These are phyloP conservation scores for Penicillium decumbens DNA, from an alignment of 2,329 filamentous ascomycete species.

Conservation along the genomic window DNA sequence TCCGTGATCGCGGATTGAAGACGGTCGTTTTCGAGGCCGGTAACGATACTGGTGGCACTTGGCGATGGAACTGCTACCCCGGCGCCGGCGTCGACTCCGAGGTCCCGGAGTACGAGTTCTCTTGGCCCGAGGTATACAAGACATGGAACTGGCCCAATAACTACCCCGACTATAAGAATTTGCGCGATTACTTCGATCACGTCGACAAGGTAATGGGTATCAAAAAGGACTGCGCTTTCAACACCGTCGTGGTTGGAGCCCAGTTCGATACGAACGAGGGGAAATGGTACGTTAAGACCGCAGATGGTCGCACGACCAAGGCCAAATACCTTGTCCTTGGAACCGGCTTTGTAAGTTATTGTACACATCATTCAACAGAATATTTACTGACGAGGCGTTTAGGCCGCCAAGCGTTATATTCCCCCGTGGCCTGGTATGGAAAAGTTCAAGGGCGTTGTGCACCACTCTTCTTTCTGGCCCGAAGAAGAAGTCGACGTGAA, in stretches of 20 bases:
- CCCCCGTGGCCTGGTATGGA: constrained; percentile 38
- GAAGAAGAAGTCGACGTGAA: constrained; percentile 43
- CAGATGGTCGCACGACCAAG: constrained; percentile 39
- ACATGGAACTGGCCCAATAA: constrained; percentile 44
- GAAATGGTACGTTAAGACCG: constrained; percentile 45
- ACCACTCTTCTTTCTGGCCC: constrained; percentile 56
- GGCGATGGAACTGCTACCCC: constrained; percentile 56
- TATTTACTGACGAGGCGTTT: not conserved
- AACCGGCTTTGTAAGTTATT: constrained; percentile 40
- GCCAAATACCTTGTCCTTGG: constrained; percentile 45
- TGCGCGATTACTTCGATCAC: constrained; percentile 48
- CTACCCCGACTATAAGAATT: constrained; percentile 34
- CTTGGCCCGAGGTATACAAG: constrained; percentile 46
- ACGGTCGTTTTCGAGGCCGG: constrained; percentile 52
- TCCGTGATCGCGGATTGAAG: constrained; percentile 39
- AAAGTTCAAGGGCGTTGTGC: constrained; percentile 49
- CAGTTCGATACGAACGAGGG: constrained; percentile 36
- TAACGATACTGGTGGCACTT: constrained; percentile 50
- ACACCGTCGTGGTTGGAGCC: constrained; percentile 42
- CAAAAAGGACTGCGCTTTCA: constrained; percentile 45
- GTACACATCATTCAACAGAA: too few relatives aligned
- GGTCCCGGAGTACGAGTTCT: constrained; percentile 52
- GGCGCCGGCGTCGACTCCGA: constrained; percentile 54
- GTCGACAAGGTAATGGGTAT: constrained; percentile 45
- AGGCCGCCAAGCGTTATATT: constrained; percentile 41